These are phyloP conservation scores for Candida sojae DNA, from an alignment of 1,139 yeast genomes.

Conservation along the genomic window DNA sequence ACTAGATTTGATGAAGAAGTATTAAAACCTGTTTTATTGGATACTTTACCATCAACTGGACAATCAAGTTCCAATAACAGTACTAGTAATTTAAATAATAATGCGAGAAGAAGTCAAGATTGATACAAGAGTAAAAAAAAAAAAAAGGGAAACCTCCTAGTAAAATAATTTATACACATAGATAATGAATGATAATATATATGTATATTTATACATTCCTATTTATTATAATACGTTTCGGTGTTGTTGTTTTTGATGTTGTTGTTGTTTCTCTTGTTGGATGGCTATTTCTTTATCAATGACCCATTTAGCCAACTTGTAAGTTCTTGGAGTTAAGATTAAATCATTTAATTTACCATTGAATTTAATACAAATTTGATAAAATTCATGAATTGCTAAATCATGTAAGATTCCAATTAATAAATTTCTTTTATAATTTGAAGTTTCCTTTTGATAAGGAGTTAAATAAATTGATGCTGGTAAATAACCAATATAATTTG, in stretches of 20 bases:
- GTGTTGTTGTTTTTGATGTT: not conserved
- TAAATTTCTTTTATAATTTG: constrained; percentile 29
- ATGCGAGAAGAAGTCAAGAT: constrained; percentile 10
- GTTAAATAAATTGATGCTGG: constrained; percentile 51
- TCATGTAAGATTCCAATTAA: constrained; percentile 60
- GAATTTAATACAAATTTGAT: constrained; percentile 62
- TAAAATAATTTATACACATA: constrained; percentile 1
- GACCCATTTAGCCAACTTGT: constrained; percentile 70
- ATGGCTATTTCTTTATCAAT: constrained; percentile 65
- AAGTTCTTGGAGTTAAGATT: constrained; percentile 60
- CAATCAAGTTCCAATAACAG: constrained; percentile 6
- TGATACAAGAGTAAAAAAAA: not conserved
- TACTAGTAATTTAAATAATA: constrained; percentile 5
- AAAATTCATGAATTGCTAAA: constrained; percentile 61
- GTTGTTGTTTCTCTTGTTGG: constrained; percentile 25
- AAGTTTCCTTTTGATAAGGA: constrained; percentile 23
- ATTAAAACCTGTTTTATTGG: constrained; percentile 92
- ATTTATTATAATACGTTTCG: not conserved
- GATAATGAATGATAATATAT: not conserved
- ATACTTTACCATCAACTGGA: constrained; percentile 36
- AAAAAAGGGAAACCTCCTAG: not conserved
- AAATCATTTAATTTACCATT: constrained; percentile 65
- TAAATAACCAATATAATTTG: constrained; percentile 37
- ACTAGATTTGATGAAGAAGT: constrained; percentile 91
- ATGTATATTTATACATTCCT: not conserved